Evolutionary conservation across 805 yeast genomes (phyloP).

Genomic region (Candida anglica): DNA sequence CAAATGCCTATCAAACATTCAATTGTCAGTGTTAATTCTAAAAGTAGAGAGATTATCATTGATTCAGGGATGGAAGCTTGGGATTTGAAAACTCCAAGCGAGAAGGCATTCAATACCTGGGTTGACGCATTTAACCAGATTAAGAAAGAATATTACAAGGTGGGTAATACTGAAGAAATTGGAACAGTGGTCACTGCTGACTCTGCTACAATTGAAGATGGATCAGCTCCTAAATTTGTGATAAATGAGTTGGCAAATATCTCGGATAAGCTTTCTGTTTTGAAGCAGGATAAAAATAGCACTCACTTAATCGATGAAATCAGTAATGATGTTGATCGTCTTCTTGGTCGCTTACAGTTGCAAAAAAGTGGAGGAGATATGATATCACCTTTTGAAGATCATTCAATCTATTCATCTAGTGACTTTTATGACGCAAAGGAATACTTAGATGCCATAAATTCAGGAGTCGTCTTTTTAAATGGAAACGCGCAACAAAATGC

Average conservation of each 20-base stretch:
- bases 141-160: conserved; percentile 19
- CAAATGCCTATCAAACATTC: conserved; percentile 84
- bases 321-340: conserved; percentile 11
- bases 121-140: conserved; percentile 66
- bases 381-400: no score
- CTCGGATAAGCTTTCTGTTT: conserved; percentile 16
- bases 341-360: conserved; percentile 1
- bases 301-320: conserved; percentile 11
- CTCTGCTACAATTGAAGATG: conserved; percentile 1
- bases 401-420: conserved; percentile 25
- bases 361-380: conserved; percentile 8
- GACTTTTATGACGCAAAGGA: conserved; percentile 65
- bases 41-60: conserved; percentile 64
- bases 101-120: conserved; percentile 76
- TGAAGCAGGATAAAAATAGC: conserved; percentile 9
- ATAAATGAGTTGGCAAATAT: conserved; percentile 14
- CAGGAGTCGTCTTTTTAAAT: conserved; percentile 54
- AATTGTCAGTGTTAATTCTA: conserved; percentile 74
- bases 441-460: conserved; percentile 41
- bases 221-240: neutral
- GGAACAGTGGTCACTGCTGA: conserved; percentile 3
- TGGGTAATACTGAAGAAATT: conserved; percentile 8
- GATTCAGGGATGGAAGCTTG: conserved; percentile 96
- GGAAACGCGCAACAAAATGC: no score
- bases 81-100: conserved; percentile 70